Percentiles rank a stretch among this genome's conserved stretches.
phyloP scores from a whole-genome alignment of 345 rosid genomes.

The Linum lewisii region DNA sequence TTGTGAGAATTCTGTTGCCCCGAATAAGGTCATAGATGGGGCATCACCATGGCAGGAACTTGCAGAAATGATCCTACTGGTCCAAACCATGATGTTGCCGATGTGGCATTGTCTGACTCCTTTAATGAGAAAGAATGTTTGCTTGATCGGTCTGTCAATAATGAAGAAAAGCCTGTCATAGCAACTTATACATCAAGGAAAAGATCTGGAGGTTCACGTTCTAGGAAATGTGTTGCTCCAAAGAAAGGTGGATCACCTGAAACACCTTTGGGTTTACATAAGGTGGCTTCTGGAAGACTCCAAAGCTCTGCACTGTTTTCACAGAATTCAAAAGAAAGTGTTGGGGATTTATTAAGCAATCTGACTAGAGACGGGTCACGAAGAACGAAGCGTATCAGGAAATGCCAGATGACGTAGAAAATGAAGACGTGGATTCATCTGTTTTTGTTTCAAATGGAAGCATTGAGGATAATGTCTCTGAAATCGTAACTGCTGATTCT shows the following conservation, averaged over 20 bases:
- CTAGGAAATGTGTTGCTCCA: conserved; percentile 31
- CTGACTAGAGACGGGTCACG: conserved; percentile 27
- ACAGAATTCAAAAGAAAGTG: conserved; percentile 38
- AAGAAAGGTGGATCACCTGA: conserved; percentile 29
- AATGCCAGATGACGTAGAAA: conserved; percentile 42
- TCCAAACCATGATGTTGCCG: conserved; percentile 34
- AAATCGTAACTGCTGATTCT: conserved; percentile 54
- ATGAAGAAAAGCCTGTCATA: conserved; percentile 35
- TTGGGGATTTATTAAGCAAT: conserved; percentile 24
- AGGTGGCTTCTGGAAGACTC: conserved; percentile 32
- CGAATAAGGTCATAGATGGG: conserved; percentile 29
- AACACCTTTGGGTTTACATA: conserved; percentile 44
- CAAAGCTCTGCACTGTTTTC: conserved; percentile 26
- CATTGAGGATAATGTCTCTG: conserved; percentile 53
- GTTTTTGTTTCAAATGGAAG: conserved; percentile 48
- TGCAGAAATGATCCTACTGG: conserved; percentile 24
- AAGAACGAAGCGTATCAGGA: conserved; percentile 37
- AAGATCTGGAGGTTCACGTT: conserved; percentile 46
- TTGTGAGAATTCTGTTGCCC: conserved; percentile 37
- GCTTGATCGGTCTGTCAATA: conserved; percentile 32
- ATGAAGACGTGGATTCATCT: conserved; percentile 43
- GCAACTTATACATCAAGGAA: conserved; percentile 69
- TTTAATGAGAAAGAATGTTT: conserved; percentile 30
- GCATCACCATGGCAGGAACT: conserved; percentile 34
- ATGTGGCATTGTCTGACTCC: conserved; percentile 28